Evolutionary conservation across 1,139 yeast species (phyloP), one percentile per base, ranked within the genome.

Genomic region (Saccharomycopsis phalli): DNA sequence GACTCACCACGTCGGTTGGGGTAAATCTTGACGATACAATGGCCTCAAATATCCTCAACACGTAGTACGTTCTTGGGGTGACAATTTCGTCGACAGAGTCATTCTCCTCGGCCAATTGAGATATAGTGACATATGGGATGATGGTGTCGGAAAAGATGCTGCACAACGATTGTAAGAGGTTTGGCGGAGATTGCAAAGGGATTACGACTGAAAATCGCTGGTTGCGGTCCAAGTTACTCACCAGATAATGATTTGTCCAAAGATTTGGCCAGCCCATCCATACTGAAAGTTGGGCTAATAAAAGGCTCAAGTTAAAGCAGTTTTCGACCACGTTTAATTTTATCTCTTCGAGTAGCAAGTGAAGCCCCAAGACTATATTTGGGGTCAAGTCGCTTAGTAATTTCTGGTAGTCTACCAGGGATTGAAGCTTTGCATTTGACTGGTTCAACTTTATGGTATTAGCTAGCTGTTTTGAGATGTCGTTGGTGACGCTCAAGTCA

Each of bases 251-350:
- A 2, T 58, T 55, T 14, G 60, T 56, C 95, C 96, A 87, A 0
- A 55, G 46, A 0, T 65, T 71, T 3, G 79, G 72, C 95, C 95
- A 86, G 1, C 81, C 78, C 72, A 81, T 74, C 77, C 86, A 74
- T 8, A 61, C 49, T 0, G 80, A 69, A 4, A 82, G 51, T 49
- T 79, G 83, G 0, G 78, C 64, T n/a, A 88, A 57, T 8, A 87
- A 54, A 13, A 87, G 52, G 30, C 59, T 57, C 3, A 59, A 50
- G 14, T 69, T 60, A 17, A 63, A 60, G 0, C 51, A 47, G 2
- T 54, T 47, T 8, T 68, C 64, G 28, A 77, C 61, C 2, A 74
- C 59, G 50, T 81, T 76, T 29, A 91, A 62, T 42, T 71, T 67
- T 34, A 69, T 59, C 47, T 88, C 97, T 56, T 91, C 96, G 45